Conservation (phyloP, 768 basidiomycete genomes). For the Macrolepiota fuliginosa region DNA sequence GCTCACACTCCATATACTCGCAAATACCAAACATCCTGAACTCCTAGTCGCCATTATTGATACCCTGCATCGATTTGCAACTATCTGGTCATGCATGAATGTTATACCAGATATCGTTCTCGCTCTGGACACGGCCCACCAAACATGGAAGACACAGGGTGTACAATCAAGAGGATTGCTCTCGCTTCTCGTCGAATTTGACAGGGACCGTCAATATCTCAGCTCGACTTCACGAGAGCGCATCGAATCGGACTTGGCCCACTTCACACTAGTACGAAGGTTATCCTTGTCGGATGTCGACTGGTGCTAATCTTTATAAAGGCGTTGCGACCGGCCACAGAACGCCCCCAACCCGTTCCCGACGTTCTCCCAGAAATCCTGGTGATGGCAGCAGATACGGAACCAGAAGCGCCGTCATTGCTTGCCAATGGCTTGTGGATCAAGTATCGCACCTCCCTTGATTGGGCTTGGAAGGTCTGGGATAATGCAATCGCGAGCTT, state of each 20-base stretch:
- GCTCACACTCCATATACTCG: slow-evolving; percentile 54
- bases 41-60: slow-evolving; percentile 64
- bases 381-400: slow-evolving; percentile 56
- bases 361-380: slow-evolving; percentile 62
- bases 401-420: slow-evolving; percentile 59
- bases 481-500: slow-evolving; percentile 77
- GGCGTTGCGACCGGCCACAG: slow-evolving; percentile 46
- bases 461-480: slow-evolving; percentile 86
- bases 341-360: slow-evolving; percentile 40
- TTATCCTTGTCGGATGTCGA: neutral
- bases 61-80: slow-evolving; percentile 65
- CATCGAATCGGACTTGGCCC: slow-evolving; percentile 55
- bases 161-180: slow-evolving; percentile 64
- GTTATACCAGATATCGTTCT: slow-evolving; percentile 50
- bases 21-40: slow-evolving; percentile 48
- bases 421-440: slow-evolving; percentile 82
- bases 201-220: slow-evolving; percentile 52
- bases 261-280: slow-evolving; percentile 56
- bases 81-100: slow-evolving; percentile 80
- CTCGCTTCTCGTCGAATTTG: slow-evolving; percentile 62
- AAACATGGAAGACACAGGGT: slow-evolving; percentile 61
- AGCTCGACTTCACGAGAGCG: slow-evolving; percentile 54
- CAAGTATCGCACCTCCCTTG: slow-evolving; percentile 67
- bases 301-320: slow-evolving; percentile 16
- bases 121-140: slow-evolving; percentile 61